Evolutionary conservation across 1,284 basidiomycete species (phyloP).

Genomic region (Peniophora sp.): DNA sequence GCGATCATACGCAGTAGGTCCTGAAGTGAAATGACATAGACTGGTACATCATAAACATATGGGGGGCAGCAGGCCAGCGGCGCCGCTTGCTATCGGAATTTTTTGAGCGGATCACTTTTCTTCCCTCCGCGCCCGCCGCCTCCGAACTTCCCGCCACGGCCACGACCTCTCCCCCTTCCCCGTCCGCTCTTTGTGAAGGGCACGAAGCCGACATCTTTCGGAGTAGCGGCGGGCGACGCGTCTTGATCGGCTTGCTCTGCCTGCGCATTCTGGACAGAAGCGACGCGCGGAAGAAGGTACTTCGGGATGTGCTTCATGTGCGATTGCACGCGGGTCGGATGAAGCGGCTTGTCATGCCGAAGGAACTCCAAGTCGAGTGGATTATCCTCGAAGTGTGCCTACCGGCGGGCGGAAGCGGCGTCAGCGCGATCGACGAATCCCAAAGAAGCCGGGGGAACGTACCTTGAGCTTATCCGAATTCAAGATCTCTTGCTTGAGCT

Average conservation of each 20-base stretch:
- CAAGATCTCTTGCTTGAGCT: slow-evolving; percentile 89
- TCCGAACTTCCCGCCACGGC: slow-evolving; percentile 27
- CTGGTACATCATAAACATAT: too few species aligned
- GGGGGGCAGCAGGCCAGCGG: too few species aligned
- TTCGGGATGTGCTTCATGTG: slow-evolving; percentile 96
- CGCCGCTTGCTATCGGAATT: slow-evolving; percentile 32
- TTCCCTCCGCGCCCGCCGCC: slow-evolving; percentile 42
- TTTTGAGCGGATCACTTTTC: slow-evolving; percentile 71
- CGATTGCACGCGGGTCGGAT: slow-evolving; percentile 79
- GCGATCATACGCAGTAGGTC: too few species aligned
- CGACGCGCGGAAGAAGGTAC: slow-evolving; percentile 85
- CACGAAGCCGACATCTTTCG: slow-evolving; percentile 44
- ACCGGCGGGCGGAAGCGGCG: not conserved
- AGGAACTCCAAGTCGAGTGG: slow-evolving; percentile 91
- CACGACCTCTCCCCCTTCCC: slow-evolving; percentile 39
- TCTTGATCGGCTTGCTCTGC: slow-evolving; percentile 19
- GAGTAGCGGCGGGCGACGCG: slow-evolving; percentile 13
- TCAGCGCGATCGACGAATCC: too few species aligned
- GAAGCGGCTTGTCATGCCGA: slow-evolving; percentile 90
- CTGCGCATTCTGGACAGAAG: slow-evolving; percentile 30
- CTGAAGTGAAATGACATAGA: too few species aligned
- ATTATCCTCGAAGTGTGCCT: slow-evolving; percentile 98
- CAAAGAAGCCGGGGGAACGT: slow-evolving; percentile 12
- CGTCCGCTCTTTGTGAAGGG: slow-evolving; percentile 62
- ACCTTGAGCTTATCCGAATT: slow-evolving; percentile 97